phyloP scores from a whole-genome alignment of 495 filamentous ascomycete species.

The Aspergillus conjunctus region DNA sequence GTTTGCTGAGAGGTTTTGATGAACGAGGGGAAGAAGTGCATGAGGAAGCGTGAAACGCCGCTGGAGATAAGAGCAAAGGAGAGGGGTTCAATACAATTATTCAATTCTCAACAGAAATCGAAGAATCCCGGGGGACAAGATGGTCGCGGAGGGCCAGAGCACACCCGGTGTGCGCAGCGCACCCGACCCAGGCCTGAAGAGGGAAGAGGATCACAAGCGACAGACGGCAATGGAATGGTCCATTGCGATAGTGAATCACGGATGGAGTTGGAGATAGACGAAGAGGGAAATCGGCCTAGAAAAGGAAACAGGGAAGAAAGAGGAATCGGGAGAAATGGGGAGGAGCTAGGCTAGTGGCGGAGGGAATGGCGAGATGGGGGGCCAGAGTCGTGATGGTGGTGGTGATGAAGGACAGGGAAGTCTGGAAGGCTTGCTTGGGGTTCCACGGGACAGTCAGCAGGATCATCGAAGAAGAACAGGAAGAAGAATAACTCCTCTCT shows the following conservation, averaged over 20 bases:
- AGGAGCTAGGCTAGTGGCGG: slow-evolving; percentile 7
- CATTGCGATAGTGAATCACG: slow-evolving; percentile 22
- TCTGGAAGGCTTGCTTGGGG: slow-evolving; percentile 3
- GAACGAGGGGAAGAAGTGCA: slow-evolving; percentile 18
- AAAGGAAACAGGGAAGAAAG: slow-evolving; percentile 15
- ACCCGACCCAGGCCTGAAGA: slow-evolving; percentile 27
- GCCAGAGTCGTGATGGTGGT: slow-evolving; percentile 13
- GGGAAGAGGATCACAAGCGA: slow-evolving; percentile 28
- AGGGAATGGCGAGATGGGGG: slow-evolving; percentile 17
- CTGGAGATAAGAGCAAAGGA: slow-evolving; percentile 23
- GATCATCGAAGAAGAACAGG: background rate
- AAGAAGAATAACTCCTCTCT: background rate
- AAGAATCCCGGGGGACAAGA: slow-evolving; percentile 19
- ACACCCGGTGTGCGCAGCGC: slow-evolving; percentile 19
- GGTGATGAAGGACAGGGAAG: slow-evolving; percentile 13
- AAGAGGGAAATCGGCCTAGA: background rate
- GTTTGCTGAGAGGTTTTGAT: slow-evolving; percentile 12
- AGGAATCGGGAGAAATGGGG: slow-evolving; percentile 21
- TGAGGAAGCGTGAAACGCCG: slow-evolving; percentile 19
- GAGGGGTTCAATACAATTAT: slow-evolving; percentile 20
- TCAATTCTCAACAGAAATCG: slow-evolving; percentile 19
- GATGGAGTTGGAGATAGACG: background rate
- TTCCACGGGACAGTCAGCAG: slow-evolving; percentile 19
- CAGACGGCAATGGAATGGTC: slow-evolving; percentile 18
- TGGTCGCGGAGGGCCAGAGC: slow-evolving; percentile 29